phyloP scores from a whole-genome alignment of 1,284 basidiomycete genomes.

The Rhodotorula sp. region DNA sequence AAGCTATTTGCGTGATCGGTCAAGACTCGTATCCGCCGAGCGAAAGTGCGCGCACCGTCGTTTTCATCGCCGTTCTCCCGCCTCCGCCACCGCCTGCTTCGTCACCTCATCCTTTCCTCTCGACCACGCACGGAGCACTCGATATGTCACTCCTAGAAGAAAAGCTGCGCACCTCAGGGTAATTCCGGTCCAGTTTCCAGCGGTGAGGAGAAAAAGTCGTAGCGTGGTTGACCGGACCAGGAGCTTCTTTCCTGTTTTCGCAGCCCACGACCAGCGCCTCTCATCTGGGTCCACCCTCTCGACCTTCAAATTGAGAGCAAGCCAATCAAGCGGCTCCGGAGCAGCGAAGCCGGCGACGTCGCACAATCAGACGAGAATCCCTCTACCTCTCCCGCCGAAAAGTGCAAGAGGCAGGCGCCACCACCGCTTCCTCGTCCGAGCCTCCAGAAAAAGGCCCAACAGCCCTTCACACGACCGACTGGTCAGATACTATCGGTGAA shows the following conservation, averaged over 20 bases:
- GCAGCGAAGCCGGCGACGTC: neutral
- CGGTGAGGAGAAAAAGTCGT: too few relatives aligned
- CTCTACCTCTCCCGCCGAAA: too few relatives aligned
- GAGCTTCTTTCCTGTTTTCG: too few relatives aligned
- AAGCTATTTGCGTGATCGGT: slow-evolving; percentile 1
- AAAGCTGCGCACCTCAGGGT: neutral
- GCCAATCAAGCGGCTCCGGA: neutral
- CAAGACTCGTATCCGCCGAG: slow-evolving; percentile 6
- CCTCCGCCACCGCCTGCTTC: neutral
- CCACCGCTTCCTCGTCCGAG: neutral
- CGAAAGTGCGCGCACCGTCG: neutral
- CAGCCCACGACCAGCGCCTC: slow-evolving; percentile 18
- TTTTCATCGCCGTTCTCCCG: slow-evolving; percentile 14
- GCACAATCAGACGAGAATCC: neutral
- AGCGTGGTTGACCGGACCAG: too few relatives aligned
- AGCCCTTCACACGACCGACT: neutral
- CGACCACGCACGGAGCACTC: too few relatives aligned
- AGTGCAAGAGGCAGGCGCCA: neutral
- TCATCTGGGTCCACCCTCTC: slow-evolving; percentile 8
- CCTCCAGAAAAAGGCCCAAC: too few relatives aligned
- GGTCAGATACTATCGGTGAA: neutral
- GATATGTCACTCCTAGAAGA: neutral
- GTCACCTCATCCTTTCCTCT: neutral
- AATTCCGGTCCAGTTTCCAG: too few relatives aligned
- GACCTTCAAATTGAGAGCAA: neutral